Conservation (phyloP, 2,329 filamentous ascomycete species). For the Scedosporium boydii region DNA sequence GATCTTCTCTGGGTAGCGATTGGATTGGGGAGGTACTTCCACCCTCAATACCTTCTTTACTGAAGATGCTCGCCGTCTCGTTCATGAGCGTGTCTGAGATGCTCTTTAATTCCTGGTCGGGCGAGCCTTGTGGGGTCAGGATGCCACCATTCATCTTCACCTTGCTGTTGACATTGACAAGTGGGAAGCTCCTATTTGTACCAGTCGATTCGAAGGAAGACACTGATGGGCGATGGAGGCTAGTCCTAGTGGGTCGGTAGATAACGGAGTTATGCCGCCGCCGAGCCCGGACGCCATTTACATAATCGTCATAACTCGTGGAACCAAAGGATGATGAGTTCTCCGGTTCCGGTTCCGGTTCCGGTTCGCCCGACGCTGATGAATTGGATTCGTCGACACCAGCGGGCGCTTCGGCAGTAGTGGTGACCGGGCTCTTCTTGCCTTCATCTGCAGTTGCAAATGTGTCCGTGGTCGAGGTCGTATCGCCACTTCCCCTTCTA, state of each 20-base stretch:
- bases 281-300: constrained; percentile 7
- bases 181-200: constrained; percentile 52
- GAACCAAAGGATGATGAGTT: neutral
- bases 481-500: constrained; percentile 37
- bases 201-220: constrained; percentile 49
- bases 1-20: constrained; percentile 44
- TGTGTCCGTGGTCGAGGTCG: constrained; percentile 40
- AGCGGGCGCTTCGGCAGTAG: constrained; percentile 13
- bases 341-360: neutral
- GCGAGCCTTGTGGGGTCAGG: constrained; percentile 37
- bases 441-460: constrained; percentile 50
- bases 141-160: constrained; percentile 35
- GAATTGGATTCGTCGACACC: constrained; percentile 1
- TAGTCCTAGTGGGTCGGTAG: constrained; percentile 31
- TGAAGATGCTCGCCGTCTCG: constrained; percentile 33
- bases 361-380: neutral
- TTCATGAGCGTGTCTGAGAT: constrained; percentile 39
- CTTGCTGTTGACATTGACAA: constrained; percentile 37
- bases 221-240: constrained; percentile 43
- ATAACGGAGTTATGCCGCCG: constrained; percentile 23
- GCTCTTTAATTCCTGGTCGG: constrained; percentile 36
- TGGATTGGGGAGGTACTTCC: constrained; percentile 32
- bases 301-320: constrained; percentile 16
- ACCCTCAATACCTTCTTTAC: constrained; percentile 19
- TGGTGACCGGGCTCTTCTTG: constrained; percentile 25